phyloP scores from a whole-genome alignment of 345 rosid genomes.

The Dipteronia dyeriana region DNA sequence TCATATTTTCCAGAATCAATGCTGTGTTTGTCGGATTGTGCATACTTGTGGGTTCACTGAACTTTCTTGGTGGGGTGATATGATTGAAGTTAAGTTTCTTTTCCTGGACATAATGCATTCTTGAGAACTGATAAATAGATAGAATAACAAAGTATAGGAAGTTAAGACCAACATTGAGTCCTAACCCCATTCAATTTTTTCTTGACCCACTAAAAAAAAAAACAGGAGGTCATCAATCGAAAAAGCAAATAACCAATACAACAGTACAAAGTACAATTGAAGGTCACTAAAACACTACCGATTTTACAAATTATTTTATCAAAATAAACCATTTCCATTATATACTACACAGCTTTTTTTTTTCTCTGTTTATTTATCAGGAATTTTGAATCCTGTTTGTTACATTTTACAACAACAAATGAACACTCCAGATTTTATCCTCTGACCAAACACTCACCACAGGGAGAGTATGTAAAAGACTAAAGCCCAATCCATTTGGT shows the following conservation, averaged over 20 bases:
- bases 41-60: constrained; percentile 56
- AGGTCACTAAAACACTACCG: not conserved
- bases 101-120: constrained; percentile 50
- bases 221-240: not conserved
- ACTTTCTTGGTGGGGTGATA: constrained; percentile 56
- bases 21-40: constrained; percentile 92
- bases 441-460: too few species aligned
- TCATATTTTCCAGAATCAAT: constrained; percentile 88
- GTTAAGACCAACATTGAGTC: not conserved
- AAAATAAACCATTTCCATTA: not conserved
- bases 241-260: not conserved
- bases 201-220: not conserved
- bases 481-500: not conserved
- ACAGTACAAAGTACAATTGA: not conserved
- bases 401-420: not conserved
- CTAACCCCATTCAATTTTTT: not conserved
- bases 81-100: constrained; percentile 56
- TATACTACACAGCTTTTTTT: too few species aligned
- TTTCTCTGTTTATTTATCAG: too few species aligned
- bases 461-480: not conserved
- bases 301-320: not conserved
- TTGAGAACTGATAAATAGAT: constrained; percentile 7
- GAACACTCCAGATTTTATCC: not conserved
- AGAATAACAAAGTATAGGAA: not conserved
- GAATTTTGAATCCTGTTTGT: not conserved